Conservation (phyloP, 2,329 filamentous ascomycete genomes). For the Colletotrichum godetiae region DNA sequence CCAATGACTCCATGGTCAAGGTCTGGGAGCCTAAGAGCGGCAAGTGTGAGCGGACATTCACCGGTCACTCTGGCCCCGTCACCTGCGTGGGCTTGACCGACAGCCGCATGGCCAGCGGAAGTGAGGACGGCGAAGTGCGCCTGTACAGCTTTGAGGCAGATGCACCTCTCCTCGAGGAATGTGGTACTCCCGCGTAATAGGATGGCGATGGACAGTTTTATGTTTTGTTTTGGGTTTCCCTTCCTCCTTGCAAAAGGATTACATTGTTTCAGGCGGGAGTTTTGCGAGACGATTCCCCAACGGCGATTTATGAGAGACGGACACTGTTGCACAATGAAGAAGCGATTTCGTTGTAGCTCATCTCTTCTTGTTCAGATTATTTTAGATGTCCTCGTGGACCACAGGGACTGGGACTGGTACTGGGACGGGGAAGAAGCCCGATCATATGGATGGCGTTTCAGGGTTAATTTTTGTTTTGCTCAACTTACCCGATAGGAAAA, state of each 20-base stretch:
- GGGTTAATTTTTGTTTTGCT: neutral
- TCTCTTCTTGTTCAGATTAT: conserved; percentile 23
- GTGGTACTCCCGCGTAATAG: conserved; percentile 63
- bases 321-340: neutral
- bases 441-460: conserved; percentile 8
- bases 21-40: conserved; percentile 91
- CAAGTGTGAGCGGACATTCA: conserved; percentile 91
- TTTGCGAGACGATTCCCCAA: conserved; percentile 29
- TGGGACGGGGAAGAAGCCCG: neutral
- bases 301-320: conserved; percentile 27
- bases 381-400: conserved; percentile 32
- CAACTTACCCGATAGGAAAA: neutral
- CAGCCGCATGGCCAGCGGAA: conserved; percentile 87
- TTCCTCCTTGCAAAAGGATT: neutral
- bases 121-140: conserved; percentile 92
- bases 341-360: neutral
- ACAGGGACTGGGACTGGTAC: neutral
- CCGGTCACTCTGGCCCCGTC: conserved; percentile 89
- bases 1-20: conserved; percentile 95
- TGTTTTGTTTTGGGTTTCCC: neutral
- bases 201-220: neutral
- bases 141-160: conserved; percentile 80
- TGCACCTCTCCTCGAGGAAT: conserved; percentile 55
- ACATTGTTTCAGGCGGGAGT: neutral
- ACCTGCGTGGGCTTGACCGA: conserved; percentile 95